Base-by-base conservation (phyloP, 2,329 filamentous ascomycete species). In the Microsporum audouinii region DNA sequence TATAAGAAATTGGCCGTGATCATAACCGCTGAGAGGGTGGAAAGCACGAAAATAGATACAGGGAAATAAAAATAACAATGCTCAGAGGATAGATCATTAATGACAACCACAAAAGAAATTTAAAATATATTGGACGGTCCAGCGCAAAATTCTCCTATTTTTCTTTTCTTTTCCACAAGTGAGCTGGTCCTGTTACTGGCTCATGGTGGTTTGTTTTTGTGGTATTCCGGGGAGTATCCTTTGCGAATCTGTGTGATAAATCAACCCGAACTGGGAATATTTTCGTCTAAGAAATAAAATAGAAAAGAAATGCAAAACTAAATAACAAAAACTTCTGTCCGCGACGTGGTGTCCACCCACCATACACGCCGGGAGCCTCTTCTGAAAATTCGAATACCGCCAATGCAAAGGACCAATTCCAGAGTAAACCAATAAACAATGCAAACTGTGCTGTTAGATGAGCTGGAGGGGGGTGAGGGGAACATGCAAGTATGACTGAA, bases 401-500 rank as follows among this genome's bases (percentile, higher is more conserved):
- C 51, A 55, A 36, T 34, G 51, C 51, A 55, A 55, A n/a, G 14
- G 33, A 23, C 51, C 51, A 55, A 36, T 17, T 17, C 51, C 51
- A 23, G 6, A 55, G 17, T 5, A 55, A 55, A 23, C 51, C 51
- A 17, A 55, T 55, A 55, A 36, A 36, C 33, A 36, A 53, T 34
- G 51, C 33, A 36, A 55, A 34, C 29, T 55, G 27, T 36, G 51
- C 51, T 36, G 33, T 29, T 55, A 17, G 51, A 55, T n/a, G 33
- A 31, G 29, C 14, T 17, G 31, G n/a, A 17, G 17, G 17, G 17
- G 17, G 17, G 17, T 1, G 17, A 23, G 17, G 17, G 31, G n/a
- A 55, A 8, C 5, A 55, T 55, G 51, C 14, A 36, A 55, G 17
- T 55, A 36, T 55, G 51, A 55, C 51, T 55, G 51, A 55, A 55